Base-by-base conservation (phyloP, 2,329 filamentous ascomycete species). In the Paecilomyces variotii region DNA sequence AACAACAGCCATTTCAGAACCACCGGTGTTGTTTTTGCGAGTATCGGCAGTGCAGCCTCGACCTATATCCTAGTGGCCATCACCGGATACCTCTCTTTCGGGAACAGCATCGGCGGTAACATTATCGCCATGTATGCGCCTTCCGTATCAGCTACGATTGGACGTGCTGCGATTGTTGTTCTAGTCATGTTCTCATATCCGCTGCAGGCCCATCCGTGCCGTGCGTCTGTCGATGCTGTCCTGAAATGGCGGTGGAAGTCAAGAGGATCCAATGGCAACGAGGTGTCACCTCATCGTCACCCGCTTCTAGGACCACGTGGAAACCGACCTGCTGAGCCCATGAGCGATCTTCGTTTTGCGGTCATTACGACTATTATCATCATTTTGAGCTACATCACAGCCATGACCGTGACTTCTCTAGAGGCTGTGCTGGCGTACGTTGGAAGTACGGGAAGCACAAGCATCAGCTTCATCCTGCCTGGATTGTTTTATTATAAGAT, bases 401-500 rank as follows among this genome's bases (percentile, higher is more conserved):
- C 94, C 26, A 90, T 99, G 78, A 95, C 90, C 0, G 92, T 99
- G 2, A 89, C 86, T 24, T 94, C 88, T 11, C 82, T 99, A 2
- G 92, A 96, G 70, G 88, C 90, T 53, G 92, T 99, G 0, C 82
- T 99, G 0, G 93, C 94, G 0, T 99, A 97, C 66, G 94, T 99
- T 10, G 94, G 94, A 39, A 91, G 88, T 66, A 99, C 94, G 0
- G 94, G 94, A 56, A 93, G 88, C 56, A 99, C 94, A 0, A 91
- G 90, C 61, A 99, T 99, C 67, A 96, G 90, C 61, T 99, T 99
- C 72, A 97, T 99, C 64, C 82, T 99, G 0, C 94, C 94, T 0
- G 94, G 94, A 0, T 77, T 99, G 3, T 99, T 99, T 74, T 99
- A 97, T 75, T 99, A 97, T 78, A 97, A 97, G 76, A 97, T 99